Base-by-base conservation (phyloP, 2,329 filamentous ascomycete genomes). In the Xylariaceae sp. region DNA sequence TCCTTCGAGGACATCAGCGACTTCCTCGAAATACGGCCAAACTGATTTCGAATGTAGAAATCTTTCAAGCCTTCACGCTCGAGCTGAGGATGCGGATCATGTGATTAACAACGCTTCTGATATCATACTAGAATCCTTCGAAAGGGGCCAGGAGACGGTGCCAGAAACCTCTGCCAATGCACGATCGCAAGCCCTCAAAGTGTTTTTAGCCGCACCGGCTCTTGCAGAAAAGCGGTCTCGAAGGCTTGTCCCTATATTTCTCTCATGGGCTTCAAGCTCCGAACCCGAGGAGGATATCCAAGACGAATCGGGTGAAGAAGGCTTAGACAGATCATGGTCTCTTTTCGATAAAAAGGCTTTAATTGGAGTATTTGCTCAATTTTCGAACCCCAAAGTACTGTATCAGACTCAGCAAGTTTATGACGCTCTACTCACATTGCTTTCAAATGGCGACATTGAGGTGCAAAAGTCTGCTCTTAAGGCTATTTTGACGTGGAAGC, bases 21-120 rank as follows among this genome's bases (percentile, higher is more conserved):
- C 71, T 23, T 63, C 74, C 2, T 68, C 68, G 23, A 76, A 72
- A 12, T 69, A 69, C 2, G 76, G 80, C 24, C 68, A 85, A 26
- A 91, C 87, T 1, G 87, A 95, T 64, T 99, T 96, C 65, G 88
- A 96, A 72, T 98, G 94, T 71, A 88, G 87, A 17, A 92, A 95
- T 64, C 71, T 94, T 31, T 79, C 80, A 29, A 81, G 79, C 26
- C 74, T 96, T 1, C 76, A 83, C 41, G 76, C 77, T 12, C 72
- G 80, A 19, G 81, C 85, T 4, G 69, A 75, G 12, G 75, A 79
- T 46, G 79, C 84, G 7, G 82, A 85, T 46, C 74, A 80, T 17
- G 77, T 82, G 1, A 75, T 86, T 9, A 73, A 79, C 11, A 77
- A 82, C 56, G 77, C 86, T 3, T 76, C 79, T 29, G 80, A 87